A percentile compares a stretch with the other conserved stretches of the same genome.
Conservation (phyloP, 2,329 filamentous ascomycete species). For the Aspergillus ochraceoroseus region DNA sequence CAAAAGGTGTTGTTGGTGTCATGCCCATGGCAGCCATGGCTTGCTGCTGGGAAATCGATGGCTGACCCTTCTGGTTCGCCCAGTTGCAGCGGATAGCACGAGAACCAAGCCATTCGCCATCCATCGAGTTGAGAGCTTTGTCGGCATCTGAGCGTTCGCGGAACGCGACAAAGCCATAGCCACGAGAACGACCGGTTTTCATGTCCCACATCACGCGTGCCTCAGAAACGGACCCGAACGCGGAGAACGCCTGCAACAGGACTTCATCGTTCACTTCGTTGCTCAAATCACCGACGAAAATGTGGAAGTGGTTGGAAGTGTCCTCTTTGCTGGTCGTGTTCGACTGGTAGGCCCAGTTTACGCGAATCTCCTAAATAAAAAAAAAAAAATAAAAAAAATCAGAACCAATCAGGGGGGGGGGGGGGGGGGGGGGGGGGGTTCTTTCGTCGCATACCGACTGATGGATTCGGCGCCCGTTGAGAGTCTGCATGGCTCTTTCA, state of each 20-base stretch:
- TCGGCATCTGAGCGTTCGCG: conserved; percentile 89
- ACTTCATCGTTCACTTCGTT: conserved; percentile 99
- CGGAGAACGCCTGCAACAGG: conserved; percentile 86
- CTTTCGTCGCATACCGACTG: conserved; percentile 72
- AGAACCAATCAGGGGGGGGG: background rate
- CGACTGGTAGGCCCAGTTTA: conserved; percentile 99
- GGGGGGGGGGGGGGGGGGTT: background rate
- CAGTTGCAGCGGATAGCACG: conserved; percentile 98
- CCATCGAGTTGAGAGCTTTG: conserved; percentile 95
- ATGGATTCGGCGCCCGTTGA: conserved; percentile 92
- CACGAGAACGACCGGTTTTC: conserved; percentile 96
- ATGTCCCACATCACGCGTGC: conserved; percentile 99
- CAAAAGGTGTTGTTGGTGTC: conserved; percentile 93
- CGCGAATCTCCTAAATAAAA: conserved; percentile 75
- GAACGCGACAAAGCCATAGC: conserved; percentile 97
- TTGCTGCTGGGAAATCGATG: conserved; percentile 95
- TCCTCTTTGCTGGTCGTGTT: conserved; percentile 94
- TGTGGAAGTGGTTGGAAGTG: conserved; percentile 96
- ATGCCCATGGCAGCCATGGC: conserved; percentile 97
- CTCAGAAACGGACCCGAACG: conserved; percentile 92
- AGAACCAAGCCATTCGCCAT: conserved; percentile 97
- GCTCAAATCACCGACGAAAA: conserved; percentile 94
- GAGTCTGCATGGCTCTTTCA: conserved; percentile 92
- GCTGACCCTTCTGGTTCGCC: conserved; percentile 99
- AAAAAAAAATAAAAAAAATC: conserved; percentile 16